Base-by-base conservation (phyloP, 2,329 filamentous ascomycete species). In the Nemania sp. region DNA sequence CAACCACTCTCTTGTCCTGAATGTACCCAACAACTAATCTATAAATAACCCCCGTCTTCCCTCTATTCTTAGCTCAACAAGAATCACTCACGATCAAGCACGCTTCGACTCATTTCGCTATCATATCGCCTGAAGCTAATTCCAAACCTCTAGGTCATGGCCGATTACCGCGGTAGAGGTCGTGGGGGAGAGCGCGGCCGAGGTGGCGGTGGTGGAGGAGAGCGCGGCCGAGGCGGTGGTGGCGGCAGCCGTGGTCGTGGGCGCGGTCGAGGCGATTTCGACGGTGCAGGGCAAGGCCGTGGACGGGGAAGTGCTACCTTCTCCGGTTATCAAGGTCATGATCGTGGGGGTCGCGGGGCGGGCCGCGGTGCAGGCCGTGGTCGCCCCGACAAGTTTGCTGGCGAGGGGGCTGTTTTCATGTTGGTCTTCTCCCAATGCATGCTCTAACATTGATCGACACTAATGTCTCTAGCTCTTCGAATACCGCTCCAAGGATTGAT, bases 321-420 rank as follows among this genome's bases (percentile, higher is more conserved):
- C 43, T 57, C 55, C 5, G 55, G 55, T 6, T 48, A 40, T 15
- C 56, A 48, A 7, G 56, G 55, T n/a, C 5, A 31, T 11, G 58
- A 56, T 23, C 56, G 67, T 3, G 59, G 61, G 9, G 36, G 43
- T n/a, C n/a, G n/a, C n/a, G n/a, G n/a, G n/a, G n/a, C n/a, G n/a
- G n/a, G n/a, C 3, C 15, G 3, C 12, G 61, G 33, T 14, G 56
- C 59, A 17, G 53, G 60, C n/a, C 34, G 28, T 52, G 54, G 40
- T 12, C 56, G 57, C 20, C 55, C 53, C 8, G 59, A 62, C 28
- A 63, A 64, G 19, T 67, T 67, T 34, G 53, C 47, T 5, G 63
- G 57, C 36, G 63, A 68, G 39, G 42, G 54, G 2, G 20, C 62
- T 2, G 62, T 71, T 2, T 73, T 69, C 54, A 61, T 33, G 72